Evolutionary conservation across 1,139 yeast species (phyloP).

Genomic region (Wickerhamomyces sp.): DNA sequence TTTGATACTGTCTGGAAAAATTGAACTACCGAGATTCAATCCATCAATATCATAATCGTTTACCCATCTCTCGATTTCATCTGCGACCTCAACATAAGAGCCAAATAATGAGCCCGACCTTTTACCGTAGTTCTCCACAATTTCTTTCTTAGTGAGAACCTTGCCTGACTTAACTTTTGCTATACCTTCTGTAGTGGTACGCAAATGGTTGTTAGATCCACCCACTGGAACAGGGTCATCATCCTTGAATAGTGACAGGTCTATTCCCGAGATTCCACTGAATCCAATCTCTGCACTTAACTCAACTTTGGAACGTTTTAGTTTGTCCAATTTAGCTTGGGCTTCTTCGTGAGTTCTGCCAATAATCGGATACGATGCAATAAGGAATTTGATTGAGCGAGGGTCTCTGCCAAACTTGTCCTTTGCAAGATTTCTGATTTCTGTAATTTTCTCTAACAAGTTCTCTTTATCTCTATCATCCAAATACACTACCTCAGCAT

Average conservation of each 20-base stretch:
- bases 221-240: slow-evolving; percentile 23
- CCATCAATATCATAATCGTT: slow-evolving; percentile 27
- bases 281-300: slow-evolving; percentile 37
- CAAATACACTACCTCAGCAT: slow-evolving; percentile 40
- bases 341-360: slow-evolving; percentile 34
- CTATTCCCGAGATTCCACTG: slow-evolving; percentile 37
- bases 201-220: slow-evolving; percentile 1
- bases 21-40: slow-evolving; percentile 24
- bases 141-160: slow-evolving; percentile 1
- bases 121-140: slow-evolving; percentile 1
- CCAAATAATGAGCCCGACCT: slow-evolving; percentile 17
- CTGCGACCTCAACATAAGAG: slow-evolving; percentile 25
- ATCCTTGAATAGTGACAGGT: slow-evolving; percentile 29
- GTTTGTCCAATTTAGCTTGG: not conserved
- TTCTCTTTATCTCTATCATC: slow-evolving; percentile 30
- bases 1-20: slow-evolving; percentile 25
- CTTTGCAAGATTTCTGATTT: slow-evolving; percentile 28
- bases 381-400: slow-evolving; percentile 26
- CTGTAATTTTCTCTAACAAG: slow-evolving; percentile 29
- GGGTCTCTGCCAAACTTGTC: slow-evolving; percentile 26
- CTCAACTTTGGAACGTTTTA: slow-evolving; percentile 4
- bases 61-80: slow-evolving; percentile 26
- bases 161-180: slow-evolving; percentile 3
- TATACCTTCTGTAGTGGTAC: slow-evolving; percentile 5
- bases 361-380: slow-evolving; percentile 25